Evolutionary conservation across 352 stramenopile genomes (phyloP).

Genomic region (Pythium dissotocum): DNA sequence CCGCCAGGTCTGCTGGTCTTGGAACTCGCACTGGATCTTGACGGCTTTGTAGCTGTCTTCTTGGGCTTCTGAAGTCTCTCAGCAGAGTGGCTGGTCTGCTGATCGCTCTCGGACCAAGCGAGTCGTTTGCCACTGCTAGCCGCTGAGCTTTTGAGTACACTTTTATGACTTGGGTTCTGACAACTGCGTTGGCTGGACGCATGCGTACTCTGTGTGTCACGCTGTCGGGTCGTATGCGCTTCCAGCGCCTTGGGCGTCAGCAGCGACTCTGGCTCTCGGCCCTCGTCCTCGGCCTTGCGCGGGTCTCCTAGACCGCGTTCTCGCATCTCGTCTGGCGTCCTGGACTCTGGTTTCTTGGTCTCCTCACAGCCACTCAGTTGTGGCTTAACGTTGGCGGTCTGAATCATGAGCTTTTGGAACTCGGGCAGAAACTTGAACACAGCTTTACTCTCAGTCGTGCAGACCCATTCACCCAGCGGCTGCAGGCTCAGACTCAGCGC

Average conservation of each 20-base stretch:
- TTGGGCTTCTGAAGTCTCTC: background rate
- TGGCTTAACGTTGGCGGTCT: background rate
- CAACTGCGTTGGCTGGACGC: background rate
- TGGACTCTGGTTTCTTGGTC: slow-evolving; percentile 4
- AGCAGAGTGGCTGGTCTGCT: background rate
- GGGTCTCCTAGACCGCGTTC: background rate
- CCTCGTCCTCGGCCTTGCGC: background rate
- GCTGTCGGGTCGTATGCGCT: slow-evolving; percentile 10
- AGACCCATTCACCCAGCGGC: slow-evolving; percentile 61
- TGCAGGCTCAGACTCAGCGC: slow-evolving; percentile 38
- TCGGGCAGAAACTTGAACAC: slow-evolving; percentile 42
- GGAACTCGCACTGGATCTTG: background rate
- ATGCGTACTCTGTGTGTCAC: background rate
- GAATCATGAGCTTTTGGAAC: slow-evolving; percentile 36
- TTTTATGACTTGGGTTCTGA: background rate
- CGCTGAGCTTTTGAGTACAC: background rate
- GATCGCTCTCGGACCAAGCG: background rate
- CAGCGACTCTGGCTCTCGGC: background rate
- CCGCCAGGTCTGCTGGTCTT: background rate
- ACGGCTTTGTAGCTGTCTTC: background rate
- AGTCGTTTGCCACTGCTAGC: background rate
- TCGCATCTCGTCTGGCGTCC: slow-evolving; percentile 16
- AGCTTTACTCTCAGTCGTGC: slow-evolving; percentile 27
- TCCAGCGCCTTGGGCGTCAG: slow-evolving; percentile 7
- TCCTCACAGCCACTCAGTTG: background rate